Evolutionary conservation across 805 yeast genomes (phyloP), one percentile per base, ranked within the genome.

Genomic region (Cyberlindnera bimundalis): DNA sequence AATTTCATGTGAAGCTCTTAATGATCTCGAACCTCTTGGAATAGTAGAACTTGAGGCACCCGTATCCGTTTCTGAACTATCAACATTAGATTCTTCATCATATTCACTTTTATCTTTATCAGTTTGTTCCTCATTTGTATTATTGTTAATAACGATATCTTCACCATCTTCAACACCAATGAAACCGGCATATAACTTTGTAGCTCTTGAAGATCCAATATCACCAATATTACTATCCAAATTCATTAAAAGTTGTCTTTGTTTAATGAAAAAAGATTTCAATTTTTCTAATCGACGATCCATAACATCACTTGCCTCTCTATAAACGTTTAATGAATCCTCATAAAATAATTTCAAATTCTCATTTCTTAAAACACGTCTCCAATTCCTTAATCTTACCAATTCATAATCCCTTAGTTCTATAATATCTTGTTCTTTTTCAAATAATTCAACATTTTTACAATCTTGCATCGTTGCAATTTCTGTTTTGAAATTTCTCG

Each of bases 401-500:
- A 66, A 25, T 33, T 62, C 65, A 35, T 45, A 59, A 39, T 66
- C 71, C 33, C 64, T 49, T 28, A 38, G 39, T 35, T 68, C 72
- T 4, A 43, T 42, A 28, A 65, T 35, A 46, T 67, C 71, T 23
- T 52, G 52, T 16, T 51, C 55, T 3, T 21, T 16, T 14, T 57
- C 55, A 21, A 34, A 29, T 20, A 45, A 16, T 17, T 43, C 43
- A 5, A 10, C 9, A 17, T 38, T 47, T 25, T 29, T 5, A 14
- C 37, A 19, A 9, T 42, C 45, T 9, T 42, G 41, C 17, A 31
- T 18, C 3, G 40, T 16, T 3, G 42, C 43, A 3, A 31, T 25
- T 23, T 39, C 46, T 6, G 37, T 33, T 7, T 43, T 37, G 25
- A 37, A 27, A 12, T 39, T 19, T 18, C 43, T 37, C 2, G 48